Evolutionary conservation across 257 asterid genomes (phyloP).

Genomic region (Petunia secreta): DNA sequence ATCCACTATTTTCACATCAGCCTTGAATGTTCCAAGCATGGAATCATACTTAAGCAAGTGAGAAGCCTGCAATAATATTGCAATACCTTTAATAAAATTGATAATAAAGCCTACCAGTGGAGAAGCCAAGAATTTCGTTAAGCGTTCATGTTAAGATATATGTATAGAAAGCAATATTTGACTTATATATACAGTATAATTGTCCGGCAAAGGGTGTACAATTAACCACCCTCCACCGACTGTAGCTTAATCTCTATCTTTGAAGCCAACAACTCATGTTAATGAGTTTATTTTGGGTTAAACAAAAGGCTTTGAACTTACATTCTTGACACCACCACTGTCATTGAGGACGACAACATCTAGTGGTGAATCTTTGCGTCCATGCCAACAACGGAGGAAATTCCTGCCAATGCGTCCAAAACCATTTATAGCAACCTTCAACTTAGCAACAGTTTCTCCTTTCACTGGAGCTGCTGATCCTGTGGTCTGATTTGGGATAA

Average conservation of each 20-base stretch:
- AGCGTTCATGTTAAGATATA: no score
- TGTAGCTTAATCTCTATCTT: no score
- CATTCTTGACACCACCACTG: conserved; percentile 97
- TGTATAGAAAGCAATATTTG: no score
- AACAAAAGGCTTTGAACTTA: conserved; percentile 33
- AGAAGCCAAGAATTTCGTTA: no score
- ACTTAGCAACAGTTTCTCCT: conserved; percentile 78
- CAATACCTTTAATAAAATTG: not conserved
- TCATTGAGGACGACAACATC: conserved; percentile 84
- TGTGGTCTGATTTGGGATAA: conserved; percentile 42
- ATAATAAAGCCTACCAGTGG: not conserved
- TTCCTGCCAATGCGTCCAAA: conserved; percentile 92
- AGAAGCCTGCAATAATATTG: conserved; percentile 62
- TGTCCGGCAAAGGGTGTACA: no score
- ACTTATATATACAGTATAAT: no score
- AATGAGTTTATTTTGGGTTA: not conserved
- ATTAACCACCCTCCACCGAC: no score
- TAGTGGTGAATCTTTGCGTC: conserved; percentile 83
- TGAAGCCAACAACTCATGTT: not conserved
- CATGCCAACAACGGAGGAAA: conserved; percentile 98
- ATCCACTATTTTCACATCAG: conserved; percentile 78
- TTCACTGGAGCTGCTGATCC: conserved; percentile 61
- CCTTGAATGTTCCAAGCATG: conserved; percentile 92
- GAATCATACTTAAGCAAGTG: conserved; percentile 92
- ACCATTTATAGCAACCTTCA: conserved; percentile 92